phyloP scores from a whole-genome alignment of 148 eudicot species.

The Selenicereus undatus region DNA sequence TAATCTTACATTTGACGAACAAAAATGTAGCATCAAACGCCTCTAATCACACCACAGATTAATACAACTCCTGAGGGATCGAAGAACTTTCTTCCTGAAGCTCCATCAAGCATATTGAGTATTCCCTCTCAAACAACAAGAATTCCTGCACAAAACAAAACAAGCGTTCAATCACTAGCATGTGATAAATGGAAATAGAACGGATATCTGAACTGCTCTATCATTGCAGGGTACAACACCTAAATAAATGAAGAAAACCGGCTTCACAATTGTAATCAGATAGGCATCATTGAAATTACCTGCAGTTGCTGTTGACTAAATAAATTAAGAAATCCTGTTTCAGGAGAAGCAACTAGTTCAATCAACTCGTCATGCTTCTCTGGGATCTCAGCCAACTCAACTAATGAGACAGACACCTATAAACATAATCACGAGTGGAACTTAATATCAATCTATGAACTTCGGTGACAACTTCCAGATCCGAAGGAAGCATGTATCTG shows the following conservation, averaged over 20 bases:
- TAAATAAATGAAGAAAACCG: not conserved
- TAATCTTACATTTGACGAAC: not conserved
- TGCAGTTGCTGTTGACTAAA: conserved; percentile 91
- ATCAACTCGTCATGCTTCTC: conserved; percentile 67
- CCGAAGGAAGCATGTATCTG: not conserved
- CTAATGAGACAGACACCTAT: conserved; percentile 78
- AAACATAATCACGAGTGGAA: conserved; percentile 9
- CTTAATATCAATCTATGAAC: not conserved
- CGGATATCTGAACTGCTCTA: not conserved
- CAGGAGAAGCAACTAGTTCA: conserved; percentile 77
- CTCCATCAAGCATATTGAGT: conserved; percentile 60
- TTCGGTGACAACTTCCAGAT: not conserved
- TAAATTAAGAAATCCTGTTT: conserved; percentile 59
- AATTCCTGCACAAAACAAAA: conserved; percentile 55
- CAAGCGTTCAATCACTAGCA: conserved; percentile 2
- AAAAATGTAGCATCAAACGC: conserved; percentile 1
- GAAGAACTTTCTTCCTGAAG: conserved; percentile 44
- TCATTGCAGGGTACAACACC: not conserved
- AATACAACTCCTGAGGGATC: conserved; percentile 11
- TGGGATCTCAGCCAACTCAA: conserved; percentile 59
- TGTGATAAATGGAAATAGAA: not conserved
- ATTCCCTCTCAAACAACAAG: conserved; percentile 80
- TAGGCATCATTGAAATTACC: conserved; percentile 30
- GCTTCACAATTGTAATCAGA: too few relatives aligned
- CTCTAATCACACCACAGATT: not conserved